Evolutionary conservation across 1,139 yeast genomes (phyloP).

Genomic region (Yamadazyma oceani): DNA sequence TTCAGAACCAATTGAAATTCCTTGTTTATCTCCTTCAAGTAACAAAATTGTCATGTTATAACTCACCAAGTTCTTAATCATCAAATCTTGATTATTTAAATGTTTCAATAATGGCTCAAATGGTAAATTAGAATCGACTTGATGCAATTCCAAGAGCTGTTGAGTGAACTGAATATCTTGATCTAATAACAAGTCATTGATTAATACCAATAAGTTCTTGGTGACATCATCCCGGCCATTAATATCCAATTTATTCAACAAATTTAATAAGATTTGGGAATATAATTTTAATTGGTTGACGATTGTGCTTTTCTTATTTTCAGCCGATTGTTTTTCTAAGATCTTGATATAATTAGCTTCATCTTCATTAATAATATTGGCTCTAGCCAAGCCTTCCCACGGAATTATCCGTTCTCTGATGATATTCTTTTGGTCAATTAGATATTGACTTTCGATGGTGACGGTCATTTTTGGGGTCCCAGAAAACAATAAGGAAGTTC

Average conservation of each 20-base stretch:
- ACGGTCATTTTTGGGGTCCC: neutral
- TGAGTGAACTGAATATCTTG: conserved; percentile 28
- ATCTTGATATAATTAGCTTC: conserved; percentile 68
- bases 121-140: conserved; percentile 51
- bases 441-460: conserved; percentile 57
- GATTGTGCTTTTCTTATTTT: conserved; percentile 40
- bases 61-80: conserved; percentile 46
- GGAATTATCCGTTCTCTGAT: conserved; percentile 84
- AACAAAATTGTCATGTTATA: conserved; percentile 46
- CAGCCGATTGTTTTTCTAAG: conserved; percentile 55
- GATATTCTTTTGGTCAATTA: conserved; percentile 72
- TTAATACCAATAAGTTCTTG: conserved; percentile 68
- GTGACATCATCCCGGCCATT: conserved; percentile 65
- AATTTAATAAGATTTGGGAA: conserved; percentile 55
- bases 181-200: conserved; percentile 59
- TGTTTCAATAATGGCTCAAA: conserved; percentile 56
- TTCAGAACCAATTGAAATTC: conserved; percentile 25
- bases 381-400: conserved; percentile 88
- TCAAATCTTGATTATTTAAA: conserved; percentile 45
- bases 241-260: conserved; percentile 50
- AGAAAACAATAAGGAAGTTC: no score
- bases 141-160: conserved; percentile 45
- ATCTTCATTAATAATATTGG: conserved; percentile 62
- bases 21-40: conserved; percentile 20
- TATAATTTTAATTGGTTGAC: conserved; percentile 50